These are phyloP conservation scores for Fusarium nodosum DNA, from an alignment of 2,329 filamentous ascomycete genomes.

Conservation along the genomic window DNA sequence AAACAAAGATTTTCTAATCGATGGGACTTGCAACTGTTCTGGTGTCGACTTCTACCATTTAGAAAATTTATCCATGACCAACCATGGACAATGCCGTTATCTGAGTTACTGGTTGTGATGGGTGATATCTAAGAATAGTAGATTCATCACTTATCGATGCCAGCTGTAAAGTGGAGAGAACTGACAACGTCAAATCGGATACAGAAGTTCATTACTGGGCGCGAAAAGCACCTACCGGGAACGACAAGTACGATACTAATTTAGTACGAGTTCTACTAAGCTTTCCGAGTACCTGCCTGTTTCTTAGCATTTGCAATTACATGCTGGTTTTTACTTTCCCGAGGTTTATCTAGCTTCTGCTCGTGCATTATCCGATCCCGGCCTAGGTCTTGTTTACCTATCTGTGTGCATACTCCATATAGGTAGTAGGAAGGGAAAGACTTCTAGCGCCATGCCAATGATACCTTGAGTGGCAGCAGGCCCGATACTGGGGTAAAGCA, in stretches of 20 bases:
- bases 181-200: conserved; percentile 22
- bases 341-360: not conserved
- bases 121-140: conserved; percentile 19
- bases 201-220: not conserved
- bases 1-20: not conserved
- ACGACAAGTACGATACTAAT: conserved; percentile 17
- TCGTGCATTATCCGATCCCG: not conserved
- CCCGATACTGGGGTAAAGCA: conserved; percentile 35
- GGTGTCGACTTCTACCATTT: not conserved
- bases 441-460: conserved; percentile 29
- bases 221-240: conserved; percentile 35
- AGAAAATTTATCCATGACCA: not conserved
- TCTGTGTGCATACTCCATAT: not conserved
- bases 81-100: not conserved
- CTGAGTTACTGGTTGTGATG: conserved; percentile 32
- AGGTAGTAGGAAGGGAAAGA: conserved; percentile 25
- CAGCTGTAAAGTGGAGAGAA: conserved; percentile 40
- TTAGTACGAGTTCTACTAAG: conserved; percentile 18
- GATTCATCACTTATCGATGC: conserved; percentile 14
- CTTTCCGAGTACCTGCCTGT: conserved; percentile 10
- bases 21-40: not conserved
- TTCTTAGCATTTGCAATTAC: not conserved
- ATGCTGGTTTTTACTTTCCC: not conserved
- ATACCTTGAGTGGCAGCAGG: conserved; percentile 25
- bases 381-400: not conserved